Conservation (phyloP, 768 basidiomycete species). For the Pisolithus marmoratus region DNA sequence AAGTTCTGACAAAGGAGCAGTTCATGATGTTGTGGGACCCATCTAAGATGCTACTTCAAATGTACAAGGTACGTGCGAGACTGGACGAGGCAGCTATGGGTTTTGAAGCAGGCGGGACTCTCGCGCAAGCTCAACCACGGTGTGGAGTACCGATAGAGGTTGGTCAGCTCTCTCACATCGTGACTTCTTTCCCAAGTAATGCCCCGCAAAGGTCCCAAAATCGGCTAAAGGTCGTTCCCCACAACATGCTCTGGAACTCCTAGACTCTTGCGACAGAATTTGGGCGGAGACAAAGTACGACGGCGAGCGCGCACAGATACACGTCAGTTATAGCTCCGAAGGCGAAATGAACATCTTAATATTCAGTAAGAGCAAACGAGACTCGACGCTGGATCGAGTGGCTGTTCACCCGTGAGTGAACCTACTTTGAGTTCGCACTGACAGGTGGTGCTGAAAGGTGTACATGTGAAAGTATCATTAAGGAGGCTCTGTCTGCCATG, state of each 20-base stretch:
- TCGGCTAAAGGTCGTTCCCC: conserved; percentile 68
- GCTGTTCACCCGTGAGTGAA: conserved; percentile 48
- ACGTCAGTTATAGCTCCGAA: conserved; percentile 49
- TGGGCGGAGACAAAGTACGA: conserved; percentile 96
- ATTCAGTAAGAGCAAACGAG: conserved; percentile 82
- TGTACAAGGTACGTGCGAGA: conserved; percentile 51
- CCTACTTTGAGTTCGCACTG: not conserved
- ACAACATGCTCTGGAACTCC: conserved; percentile 44
- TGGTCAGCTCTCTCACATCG: not conserved
- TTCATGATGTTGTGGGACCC: conserved; percentile 76
- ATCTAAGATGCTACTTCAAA: conserved; percentile 42
- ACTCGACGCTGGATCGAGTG: conserved; percentile 72
- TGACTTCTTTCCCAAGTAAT: too few relatives aligned
- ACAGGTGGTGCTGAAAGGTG: not conserved
- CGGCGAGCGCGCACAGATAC: conserved; percentile 92
- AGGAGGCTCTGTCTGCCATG: conserved; percentile 45
- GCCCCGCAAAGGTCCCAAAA: conserved; percentile 61
- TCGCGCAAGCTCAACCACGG: conserved; percentile 30
- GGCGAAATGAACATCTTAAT: conserved; percentile 54
- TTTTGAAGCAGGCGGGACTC: conserved; percentile 32
- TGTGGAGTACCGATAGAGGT: conserved; percentile 65
- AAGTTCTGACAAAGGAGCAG: conserved; percentile 49
- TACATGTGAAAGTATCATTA: conserved; percentile 43
- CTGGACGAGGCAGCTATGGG: conserved; percentile 51
- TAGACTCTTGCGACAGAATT: conserved; percentile 29